A percentile compares a stretch with the other conserved stretches of the same genome.
phyloP scores from a whole-genome alignment of 257 asterid species.

The Ocimum tenuiflorum region DNA sequence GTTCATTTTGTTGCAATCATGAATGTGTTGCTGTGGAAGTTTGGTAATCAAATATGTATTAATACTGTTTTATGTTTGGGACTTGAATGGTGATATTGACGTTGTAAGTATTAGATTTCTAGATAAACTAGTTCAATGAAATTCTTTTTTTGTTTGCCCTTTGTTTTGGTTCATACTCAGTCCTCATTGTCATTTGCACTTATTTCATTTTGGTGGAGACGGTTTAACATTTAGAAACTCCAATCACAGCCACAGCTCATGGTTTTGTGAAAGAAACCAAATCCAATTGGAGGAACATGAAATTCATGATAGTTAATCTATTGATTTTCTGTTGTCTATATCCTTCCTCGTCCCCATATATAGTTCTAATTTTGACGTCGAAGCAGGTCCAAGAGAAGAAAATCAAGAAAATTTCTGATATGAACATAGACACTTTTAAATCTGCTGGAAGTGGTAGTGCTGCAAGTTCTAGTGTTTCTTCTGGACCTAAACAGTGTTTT shows the following conservation, averaged over 20 bases:
- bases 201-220: constrained; percentile 11
- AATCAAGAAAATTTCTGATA: constrained; percentile 76
- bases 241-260: neutral
- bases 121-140: neutral
- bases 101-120: constrained; percentile 12
- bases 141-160: neutral
- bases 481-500: constrained; percentile 46
- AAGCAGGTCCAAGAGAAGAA: constrained; percentile 98
- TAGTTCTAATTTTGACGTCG: constrained; percentile 16
- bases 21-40: constrained; percentile 4
- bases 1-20: constrained; percentile 10
- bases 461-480: constrained; percentile 61
- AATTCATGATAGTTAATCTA: neutral
- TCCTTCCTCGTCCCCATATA: neutral
- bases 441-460: constrained; percentile 52
- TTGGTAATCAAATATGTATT: constrained; percentile 2
- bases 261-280: neutral
- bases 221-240: neutral
- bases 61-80: neutral
- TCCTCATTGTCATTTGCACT: constrained; percentile 12
- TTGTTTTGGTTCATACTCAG: neutral
- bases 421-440: constrained; percentile 67
- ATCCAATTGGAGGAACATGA: neutral
- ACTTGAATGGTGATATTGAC: neutral
- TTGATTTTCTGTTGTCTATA: neutral